These are phyloP conservation scores for Cenchrus fungigraminus DNA, from an alignment of 176 grass and related monocot species.

Conservation along the genomic window DNA sequence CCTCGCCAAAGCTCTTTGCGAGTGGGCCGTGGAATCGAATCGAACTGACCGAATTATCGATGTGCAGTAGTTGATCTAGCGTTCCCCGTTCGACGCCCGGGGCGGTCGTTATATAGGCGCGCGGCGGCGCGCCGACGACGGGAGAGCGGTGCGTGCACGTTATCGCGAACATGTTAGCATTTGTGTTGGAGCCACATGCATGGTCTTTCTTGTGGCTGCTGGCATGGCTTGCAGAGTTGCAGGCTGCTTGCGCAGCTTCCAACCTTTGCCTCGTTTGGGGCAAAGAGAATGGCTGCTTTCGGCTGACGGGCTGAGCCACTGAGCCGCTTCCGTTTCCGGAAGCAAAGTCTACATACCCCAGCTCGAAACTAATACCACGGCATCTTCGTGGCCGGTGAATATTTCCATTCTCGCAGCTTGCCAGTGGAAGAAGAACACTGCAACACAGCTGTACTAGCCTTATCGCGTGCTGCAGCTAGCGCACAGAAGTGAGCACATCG, in stretches of 20 bases:
- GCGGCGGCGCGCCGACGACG: not conserved
- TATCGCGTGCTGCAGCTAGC: not conserved
- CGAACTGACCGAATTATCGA: not conserved
- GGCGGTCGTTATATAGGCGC: not conserved
- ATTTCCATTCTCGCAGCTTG: not conserved
- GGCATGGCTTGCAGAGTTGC: not conserved
- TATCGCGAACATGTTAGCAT: not conserved
- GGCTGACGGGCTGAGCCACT: no score
- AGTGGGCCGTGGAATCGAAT: not conserved
- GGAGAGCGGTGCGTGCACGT: not conserved
- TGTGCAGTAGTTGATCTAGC: no score
- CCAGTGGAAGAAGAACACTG: not conserved
- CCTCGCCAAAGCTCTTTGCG: not conserved
- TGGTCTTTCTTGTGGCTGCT: not conserved
- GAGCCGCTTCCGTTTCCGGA: slow-evolving; percentile 36
- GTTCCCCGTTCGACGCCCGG: not conserved
- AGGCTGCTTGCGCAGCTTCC: no score
- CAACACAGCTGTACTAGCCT: not conserved
- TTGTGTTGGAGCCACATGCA: not conserved
- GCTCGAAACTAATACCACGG: not conserved
- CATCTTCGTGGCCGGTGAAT: not conserved
- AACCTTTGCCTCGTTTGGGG: not conserved
- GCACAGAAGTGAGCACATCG: not conserved
- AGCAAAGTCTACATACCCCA: not conserved
- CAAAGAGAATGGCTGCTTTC: slow-evolving; percentile 26